Conservation (phyloP, 2,329 filamentous ascomycete genomes). For the Didymella sp. region DNA sequence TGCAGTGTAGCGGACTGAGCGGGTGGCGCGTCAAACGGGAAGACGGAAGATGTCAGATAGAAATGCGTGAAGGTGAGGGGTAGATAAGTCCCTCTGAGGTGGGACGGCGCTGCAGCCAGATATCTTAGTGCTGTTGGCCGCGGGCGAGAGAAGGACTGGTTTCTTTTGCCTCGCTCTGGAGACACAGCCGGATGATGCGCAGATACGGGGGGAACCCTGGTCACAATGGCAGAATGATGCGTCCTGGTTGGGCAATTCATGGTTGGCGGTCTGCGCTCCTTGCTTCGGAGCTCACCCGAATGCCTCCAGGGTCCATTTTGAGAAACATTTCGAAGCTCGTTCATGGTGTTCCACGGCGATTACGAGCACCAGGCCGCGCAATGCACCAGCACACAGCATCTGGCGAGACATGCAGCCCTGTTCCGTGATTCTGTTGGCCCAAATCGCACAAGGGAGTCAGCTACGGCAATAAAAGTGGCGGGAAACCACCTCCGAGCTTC, state of each 20-base stretch:
- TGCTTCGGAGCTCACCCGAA: conserved; percentile 18
- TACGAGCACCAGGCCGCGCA: conserved; percentile 12
- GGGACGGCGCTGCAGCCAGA: conserved; percentile 27
- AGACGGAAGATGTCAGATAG: conserved; percentile 23
- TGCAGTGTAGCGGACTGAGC: conserved; percentile 37
- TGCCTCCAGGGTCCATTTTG: conserved; percentile 3
- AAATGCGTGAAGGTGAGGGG: conserved; percentile 26
- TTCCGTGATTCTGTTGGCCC: conserved; percentile 10
- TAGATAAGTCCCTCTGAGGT: conserved; percentile 22
- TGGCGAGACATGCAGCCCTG: conserved; percentile 21
- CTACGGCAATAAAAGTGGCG: conserved; percentile 13
- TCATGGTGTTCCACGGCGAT: conserved; percentile 11
- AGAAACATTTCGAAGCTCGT: conserved; percentile 11
- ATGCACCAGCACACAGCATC: conserved; percentile 21
- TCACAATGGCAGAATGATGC: conserved; percentile 13
- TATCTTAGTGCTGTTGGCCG: conserved; percentile 24
- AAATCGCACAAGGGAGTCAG: conserved; percentile 15
- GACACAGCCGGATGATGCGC: conserved; percentile 18
- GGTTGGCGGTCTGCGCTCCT: conserved; percentile 3
- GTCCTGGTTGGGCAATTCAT: conserved; percentile 1
- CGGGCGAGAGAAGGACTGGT: conserved; percentile 16
- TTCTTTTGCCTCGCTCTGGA: conserved; percentile 21
- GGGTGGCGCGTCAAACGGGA: conserved; percentile 30
- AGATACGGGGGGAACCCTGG: conserved; percentile 21
- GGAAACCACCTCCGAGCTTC: conserved; percentile 17